phyloP scores from a whole-genome alignment of 2,329 filamentous ascomycete species.

The Hymenoscyphus fructigenus region DNA sequence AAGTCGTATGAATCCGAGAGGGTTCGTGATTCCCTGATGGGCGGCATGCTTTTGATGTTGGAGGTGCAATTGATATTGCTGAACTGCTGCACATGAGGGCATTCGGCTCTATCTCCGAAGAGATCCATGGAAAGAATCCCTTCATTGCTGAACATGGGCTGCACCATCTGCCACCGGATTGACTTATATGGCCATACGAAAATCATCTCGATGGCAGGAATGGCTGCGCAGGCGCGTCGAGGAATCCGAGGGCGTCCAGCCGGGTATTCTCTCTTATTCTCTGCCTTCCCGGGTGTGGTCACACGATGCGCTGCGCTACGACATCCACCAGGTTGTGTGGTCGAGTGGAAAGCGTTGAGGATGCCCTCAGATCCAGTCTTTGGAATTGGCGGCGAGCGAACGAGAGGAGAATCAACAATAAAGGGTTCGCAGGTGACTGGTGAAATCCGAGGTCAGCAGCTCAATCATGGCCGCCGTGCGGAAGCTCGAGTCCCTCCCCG shows the following conservation, averaged over 20 bases:
- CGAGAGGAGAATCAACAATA: background rate
- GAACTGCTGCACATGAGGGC: background rate
- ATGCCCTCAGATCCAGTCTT: background rate
- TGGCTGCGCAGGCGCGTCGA: background rate
- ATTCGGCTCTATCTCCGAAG: background rate
- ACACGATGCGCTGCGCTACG: background rate
- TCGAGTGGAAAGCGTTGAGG: background rate
- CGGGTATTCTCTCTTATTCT: background rate
- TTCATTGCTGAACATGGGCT: background rate
- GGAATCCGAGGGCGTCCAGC: background rate
- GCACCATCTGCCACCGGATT: background rate
- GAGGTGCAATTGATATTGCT: background rate
- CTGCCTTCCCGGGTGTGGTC: background rate
- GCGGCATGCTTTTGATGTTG: background rate
- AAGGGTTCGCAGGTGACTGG: constrained; percentile 1
- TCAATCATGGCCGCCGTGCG: background rate
- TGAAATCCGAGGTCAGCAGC: constrained; percentile 1
- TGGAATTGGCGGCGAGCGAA: background rate
- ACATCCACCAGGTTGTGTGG: constrained; percentile 2
- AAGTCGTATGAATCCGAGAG: background rate
- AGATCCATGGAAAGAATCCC: background rate
- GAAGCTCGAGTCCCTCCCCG: background rate
- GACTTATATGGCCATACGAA: constrained; percentile 1
- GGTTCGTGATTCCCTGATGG: background rate
- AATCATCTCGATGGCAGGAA: background rate